Evolutionary conservation across 2,329 filamentous ascomycete genomes (phyloP).

Genomic region (Fusarium pseudoanthophilum): DNA sequence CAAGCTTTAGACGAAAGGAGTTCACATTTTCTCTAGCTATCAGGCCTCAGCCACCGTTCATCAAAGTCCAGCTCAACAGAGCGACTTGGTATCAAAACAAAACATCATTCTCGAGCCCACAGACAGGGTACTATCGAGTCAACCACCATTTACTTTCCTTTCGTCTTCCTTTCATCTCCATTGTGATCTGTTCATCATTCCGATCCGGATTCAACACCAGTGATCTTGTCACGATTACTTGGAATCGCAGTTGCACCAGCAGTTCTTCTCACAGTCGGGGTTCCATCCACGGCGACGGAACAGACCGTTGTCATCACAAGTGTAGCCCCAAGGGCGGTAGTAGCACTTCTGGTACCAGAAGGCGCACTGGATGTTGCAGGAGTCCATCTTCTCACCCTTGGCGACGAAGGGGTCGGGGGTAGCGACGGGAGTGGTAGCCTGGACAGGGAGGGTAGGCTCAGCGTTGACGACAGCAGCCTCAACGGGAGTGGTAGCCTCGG

Average conservation of each 20-base stretch:
- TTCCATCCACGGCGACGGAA: constrained; percentile 5
- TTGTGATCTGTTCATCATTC: neutral
- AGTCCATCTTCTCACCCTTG: neutral
- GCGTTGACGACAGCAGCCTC: neutral
- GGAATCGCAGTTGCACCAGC: constrained; percentile 16
- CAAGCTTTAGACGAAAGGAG: neutral
- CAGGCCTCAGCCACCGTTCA: neutral
- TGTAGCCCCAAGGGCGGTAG: constrained; percentile 12
- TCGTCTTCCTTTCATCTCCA: neutral
- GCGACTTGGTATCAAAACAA: neutral
- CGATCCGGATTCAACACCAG: too few relatives aligned
- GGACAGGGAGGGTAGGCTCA: neutral
- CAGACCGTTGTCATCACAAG: neutral
- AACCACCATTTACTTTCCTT: neutral
- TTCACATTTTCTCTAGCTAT: neutral
- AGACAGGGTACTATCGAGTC: neutral
- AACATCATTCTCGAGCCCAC: neutral
- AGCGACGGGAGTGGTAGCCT: neutral
- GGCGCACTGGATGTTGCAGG: neutral
- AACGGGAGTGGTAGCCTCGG: neutral
- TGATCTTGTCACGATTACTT: neutral
- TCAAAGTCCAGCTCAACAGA: neutral
- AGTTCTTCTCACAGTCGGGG: constrained; percentile 13
- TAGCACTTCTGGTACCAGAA: constrained; percentile 12
- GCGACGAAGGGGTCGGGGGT: neutral